Conservation (phyloP, 2,329 filamentous ascomycete genomes). For the Sarocladium kiliense region DNA sequence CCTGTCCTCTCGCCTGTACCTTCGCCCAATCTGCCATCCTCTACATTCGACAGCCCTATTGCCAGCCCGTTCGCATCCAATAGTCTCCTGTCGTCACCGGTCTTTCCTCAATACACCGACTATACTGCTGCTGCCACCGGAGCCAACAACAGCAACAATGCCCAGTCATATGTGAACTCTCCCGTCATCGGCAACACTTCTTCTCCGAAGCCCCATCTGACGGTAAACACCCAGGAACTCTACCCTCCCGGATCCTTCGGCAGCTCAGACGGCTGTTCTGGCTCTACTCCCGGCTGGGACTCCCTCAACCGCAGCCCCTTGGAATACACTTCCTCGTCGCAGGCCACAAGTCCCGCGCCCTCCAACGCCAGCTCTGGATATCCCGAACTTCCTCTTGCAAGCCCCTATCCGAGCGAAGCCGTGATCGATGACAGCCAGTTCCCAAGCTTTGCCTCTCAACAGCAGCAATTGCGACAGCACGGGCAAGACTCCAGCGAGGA, state of each 20-base stretch:
- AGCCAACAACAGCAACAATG: no score
- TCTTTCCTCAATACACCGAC: not conserved
- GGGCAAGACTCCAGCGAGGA: not conserved
- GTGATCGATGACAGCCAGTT: not conserved
- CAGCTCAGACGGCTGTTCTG: not conserved
- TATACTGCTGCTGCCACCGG: not conserved
- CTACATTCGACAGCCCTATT: not conserved
- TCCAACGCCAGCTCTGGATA: not conserved
- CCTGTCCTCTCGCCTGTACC: not conserved
- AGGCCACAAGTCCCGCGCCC: not conserved
- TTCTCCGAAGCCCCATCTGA: not conserved
- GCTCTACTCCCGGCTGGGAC: not conserved
- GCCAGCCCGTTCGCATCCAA: not conserved
- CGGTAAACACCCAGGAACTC: not conserved
- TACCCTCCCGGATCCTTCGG: not conserved
- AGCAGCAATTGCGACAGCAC: not conserved
- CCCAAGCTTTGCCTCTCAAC: not conserved
- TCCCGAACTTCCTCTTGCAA: not conserved
- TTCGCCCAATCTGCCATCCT: not conserved
- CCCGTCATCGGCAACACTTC: no score
- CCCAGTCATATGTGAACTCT: no score
- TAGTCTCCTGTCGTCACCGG: not conserved
- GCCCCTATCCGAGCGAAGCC: not conserved
- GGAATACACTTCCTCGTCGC: not conserved
- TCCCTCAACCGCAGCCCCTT: not conserved